These are phyloP conservation scores for Linaria vulgaris DNA, from an alignment of 257 asterid genomes.

Conservation along the genomic window DNA sequence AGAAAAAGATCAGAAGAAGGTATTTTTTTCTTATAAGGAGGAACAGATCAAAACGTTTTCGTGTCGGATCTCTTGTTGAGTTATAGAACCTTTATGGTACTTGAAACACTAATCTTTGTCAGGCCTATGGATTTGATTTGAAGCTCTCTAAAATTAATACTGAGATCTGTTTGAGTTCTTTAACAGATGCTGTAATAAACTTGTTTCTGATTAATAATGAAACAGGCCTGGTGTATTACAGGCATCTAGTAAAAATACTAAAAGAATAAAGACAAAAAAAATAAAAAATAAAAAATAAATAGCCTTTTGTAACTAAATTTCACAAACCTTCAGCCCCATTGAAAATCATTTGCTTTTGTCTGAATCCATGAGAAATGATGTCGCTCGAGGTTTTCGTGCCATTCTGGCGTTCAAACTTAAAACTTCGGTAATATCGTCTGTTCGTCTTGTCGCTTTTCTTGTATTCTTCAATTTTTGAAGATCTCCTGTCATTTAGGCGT, in stretches of 20 bases:
- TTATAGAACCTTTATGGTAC: too few relatives aligned
- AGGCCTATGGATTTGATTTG: too few relatives aligned
- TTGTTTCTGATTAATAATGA: neutral
- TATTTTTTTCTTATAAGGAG: neutral
- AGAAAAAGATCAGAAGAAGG: too few relatives aligned
- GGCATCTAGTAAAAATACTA: neutral
- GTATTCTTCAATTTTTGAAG: neutral
- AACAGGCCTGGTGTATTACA: neutral
- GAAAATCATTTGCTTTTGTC: neutral
- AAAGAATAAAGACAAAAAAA: neutral
- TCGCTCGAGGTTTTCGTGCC: neutral
- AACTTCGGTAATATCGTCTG: slow-evolving; percentile 27
- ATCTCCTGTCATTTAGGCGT: too few relatives aligned
- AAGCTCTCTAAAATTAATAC: too few relatives aligned
- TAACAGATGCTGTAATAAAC: neutral
- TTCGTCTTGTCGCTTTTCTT: slow-evolving; percentile 1
- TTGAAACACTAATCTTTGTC: neutral
- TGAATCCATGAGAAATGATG: neutral
- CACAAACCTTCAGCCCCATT: neutral
- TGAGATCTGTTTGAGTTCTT: slow-evolving; percentile 22
- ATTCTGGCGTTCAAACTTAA: neutral
- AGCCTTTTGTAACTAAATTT: too few relatives aligned
- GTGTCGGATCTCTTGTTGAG: too few relatives aligned
- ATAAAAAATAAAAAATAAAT: neutral
- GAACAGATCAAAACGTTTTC: neutral